Evolutionary conservation across 768 basidiomycete genomes (phyloP).

Genomic region (Punctularia strigosozonata): DNA sequence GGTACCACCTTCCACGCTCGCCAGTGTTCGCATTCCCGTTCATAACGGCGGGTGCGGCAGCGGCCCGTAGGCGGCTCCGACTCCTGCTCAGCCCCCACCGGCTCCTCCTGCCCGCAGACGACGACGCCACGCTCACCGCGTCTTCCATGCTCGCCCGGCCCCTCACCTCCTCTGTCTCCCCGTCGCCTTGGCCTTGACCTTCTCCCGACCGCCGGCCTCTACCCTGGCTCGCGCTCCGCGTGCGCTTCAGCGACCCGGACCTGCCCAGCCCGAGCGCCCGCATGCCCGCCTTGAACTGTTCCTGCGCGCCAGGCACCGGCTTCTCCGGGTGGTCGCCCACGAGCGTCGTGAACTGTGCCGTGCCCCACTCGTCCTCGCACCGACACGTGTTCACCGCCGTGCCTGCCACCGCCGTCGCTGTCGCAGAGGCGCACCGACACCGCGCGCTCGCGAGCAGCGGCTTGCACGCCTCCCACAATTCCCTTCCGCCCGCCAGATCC

Average conservation of each 20-base stretch:
- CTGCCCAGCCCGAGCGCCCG: conserved; percentile 30
- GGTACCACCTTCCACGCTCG: no score
- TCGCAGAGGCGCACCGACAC: conserved; percentile 10
- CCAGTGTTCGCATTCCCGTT: no score
- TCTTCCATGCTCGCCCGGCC: conserved; percentile 15
- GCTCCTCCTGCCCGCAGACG: no score
- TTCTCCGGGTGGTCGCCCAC: conserved; percentile 60
- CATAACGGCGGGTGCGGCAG: no score
- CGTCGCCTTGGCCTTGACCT: conserved; percentile 14
- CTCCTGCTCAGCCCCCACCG: no score
- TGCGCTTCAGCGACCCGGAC: no score
- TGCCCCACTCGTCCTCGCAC: conserved; percentile 3
- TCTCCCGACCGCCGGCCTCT: conserved; percentile 5
- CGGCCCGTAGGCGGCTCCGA: no score
- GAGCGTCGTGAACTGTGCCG: conserved; percentile 65
- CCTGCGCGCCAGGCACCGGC: conserved; percentile 56
- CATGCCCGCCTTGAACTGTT: conserved; percentile 64
- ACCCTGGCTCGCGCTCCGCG: no score
- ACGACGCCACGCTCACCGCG: conserved; percentile 20
- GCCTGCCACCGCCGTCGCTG: background rate
- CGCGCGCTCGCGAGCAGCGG: conserved; percentile 35
- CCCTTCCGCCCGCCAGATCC: conserved; percentile 74
- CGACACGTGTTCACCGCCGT: background rate
- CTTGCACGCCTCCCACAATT: conserved; percentile 67
- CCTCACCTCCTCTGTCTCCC: conserved; percentile 15